Conservation (phyloP, 2,329 filamentous ascomycete genomes). For the Cryphonectria radicalis region DNA sequence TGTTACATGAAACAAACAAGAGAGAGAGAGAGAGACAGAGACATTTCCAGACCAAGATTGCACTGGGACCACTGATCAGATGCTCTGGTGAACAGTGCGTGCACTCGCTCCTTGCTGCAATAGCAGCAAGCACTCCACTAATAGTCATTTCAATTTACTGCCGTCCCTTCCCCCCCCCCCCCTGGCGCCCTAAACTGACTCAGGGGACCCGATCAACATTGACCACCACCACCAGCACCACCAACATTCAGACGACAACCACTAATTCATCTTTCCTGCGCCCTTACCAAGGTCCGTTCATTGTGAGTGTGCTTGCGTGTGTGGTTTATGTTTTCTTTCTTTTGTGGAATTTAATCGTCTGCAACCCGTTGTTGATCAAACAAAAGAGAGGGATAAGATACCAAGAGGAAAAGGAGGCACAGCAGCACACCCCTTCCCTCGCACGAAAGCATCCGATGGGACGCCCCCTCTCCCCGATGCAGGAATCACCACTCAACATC, state of each 20-base stretch:
- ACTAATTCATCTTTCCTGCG: background rate
- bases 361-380: background rate
- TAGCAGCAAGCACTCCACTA: background rate
- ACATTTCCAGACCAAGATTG: background rate
- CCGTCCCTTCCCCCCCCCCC: background rate
- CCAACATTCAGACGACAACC: background rate
- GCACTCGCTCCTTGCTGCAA: background rate
- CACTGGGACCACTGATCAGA: background rate
- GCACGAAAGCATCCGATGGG: conserved; percentile 1
- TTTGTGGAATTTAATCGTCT: no score
- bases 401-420: background rate
- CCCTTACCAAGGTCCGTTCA: no score
- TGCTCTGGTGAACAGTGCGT: background rate
- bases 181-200: background rate
- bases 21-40: background rate
- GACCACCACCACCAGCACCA: background rate
- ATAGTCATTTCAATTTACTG: background rate
- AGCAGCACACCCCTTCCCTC: no score
- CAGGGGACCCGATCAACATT: background rate
- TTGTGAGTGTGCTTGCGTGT: background rate
- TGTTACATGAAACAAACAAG: no score
- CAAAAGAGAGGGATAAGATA: background rate
- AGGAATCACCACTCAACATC: conserved; percentile 23
- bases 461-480: conserved; percentile 27
- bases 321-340: no score